A percentile compares a stretch with the other conserved stretches of the same genome.
Conservation (phyloP, 805 yeast species). For the Monosporozyma siamensis region DNA sequence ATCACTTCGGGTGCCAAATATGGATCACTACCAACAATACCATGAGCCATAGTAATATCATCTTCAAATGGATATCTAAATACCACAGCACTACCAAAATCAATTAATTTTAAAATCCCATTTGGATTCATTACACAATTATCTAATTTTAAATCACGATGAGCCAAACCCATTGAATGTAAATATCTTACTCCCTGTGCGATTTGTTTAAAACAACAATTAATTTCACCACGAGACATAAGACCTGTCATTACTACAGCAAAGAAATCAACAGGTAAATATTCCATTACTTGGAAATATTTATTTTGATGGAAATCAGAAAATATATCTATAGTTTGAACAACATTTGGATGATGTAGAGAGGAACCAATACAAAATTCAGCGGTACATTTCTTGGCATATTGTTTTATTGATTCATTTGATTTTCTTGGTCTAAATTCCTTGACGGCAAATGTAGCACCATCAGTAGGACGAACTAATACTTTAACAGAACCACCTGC, state of each 20-base stretch:
- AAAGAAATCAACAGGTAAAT: constrained; percentile 75
- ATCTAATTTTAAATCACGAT: constrained; percentile 73
- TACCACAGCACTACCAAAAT: constrained; percentile 78
- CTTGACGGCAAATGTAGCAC: constrained; percentile 70
- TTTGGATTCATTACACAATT: constrained; percentile 69
- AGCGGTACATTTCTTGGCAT: constrained; percentile 81
- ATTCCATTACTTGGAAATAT: constrained; percentile 77
- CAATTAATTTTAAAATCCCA: constrained; percentile 71
- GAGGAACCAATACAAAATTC: constrained; percentile 83
- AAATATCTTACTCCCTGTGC: constrained; percentile 62
- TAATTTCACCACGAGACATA: constrained; percentile 73
- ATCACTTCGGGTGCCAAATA: constrained; percentile 79
- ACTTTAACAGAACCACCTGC: constrained; percentile 84
- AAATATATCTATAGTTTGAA: constrained; percentile 63
- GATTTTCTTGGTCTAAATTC: constrained; percentile 68
- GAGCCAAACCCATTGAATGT: constrained; percentile 73
- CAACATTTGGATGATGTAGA: constrained; percentile 70
- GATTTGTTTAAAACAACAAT: constrained; percentile 71
- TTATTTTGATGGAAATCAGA: constrained; percentile 52
- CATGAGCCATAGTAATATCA: constrained; percentile 51
- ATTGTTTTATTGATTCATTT: constrained; percentile 63
- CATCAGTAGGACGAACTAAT: constrained; percentile 57
- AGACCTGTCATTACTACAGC: constrained; percentile 82
- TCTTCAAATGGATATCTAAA: constrained; percentile 68
- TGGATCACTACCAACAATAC: constrained; percentile 81